Conservation (phyloP, 1,139 yeast genomes). For the Nakaseomyces kungkrabaensis region DNA sequence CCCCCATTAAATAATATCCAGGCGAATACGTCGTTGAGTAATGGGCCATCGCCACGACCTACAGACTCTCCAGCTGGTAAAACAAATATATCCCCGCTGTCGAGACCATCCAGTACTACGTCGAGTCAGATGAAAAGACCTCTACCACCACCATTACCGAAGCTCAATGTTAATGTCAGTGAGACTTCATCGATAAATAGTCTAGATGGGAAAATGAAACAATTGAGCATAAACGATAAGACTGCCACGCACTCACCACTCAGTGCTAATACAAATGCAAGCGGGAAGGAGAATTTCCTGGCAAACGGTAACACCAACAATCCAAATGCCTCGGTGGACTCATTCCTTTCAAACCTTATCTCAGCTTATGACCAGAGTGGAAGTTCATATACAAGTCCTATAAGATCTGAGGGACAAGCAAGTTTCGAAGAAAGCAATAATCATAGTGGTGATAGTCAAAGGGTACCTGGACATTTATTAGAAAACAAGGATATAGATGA, state of each 20-base stretch:
- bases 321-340: slow-evolving; percentile 13
- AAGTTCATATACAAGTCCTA: slow-evolving; percentile 7
- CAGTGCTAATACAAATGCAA: neutral
- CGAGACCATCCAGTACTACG: neutral
- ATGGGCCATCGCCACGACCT: slow-evolving; percentile 3
- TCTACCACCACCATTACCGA: neutral
- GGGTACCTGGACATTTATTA: neutral
- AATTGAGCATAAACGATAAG: neutral
- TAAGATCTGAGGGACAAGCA: neutral
- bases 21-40: slow-evolving; percentile 7
- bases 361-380: slow-evolving; percentile 18
- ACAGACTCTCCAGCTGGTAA: slow-evolving; percentile 4
- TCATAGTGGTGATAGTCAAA: neutral
- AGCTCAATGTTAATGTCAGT: slow-evolving; percentile 2
- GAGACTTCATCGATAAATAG: slow-evolving; percentile 5
- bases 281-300: neutral
- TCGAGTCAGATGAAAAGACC: slow-evolving; percentile 1
- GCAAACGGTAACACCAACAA: neutral
- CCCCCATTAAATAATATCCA: slow-evolving; percentile 17
- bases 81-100: neutral
- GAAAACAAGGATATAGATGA: slow-evolving; percentile 39
- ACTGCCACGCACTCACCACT: neutral
- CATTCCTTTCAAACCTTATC: slow-evolving; percentile 18
- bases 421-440: neutral
- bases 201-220: neutral